Evolutionary conservation across 768 basidiomycete genomes (phyloP), one percentile per base, ranked within the genome.

Genomic region (Amanita rubescens): DNA sequence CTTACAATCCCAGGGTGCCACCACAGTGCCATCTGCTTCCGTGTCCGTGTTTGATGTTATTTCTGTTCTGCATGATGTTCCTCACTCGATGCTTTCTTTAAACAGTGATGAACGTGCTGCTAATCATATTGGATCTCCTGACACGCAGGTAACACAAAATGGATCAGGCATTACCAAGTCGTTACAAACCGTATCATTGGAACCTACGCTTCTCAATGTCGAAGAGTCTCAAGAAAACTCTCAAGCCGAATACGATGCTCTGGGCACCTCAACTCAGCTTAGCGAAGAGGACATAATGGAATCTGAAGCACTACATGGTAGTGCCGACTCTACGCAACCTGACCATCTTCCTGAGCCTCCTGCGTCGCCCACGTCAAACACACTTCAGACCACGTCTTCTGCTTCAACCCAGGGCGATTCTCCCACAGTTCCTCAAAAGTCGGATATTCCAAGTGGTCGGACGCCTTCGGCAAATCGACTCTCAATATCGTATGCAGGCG

Each of bases 401-500:
- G 69, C 68, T 37, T 70, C 74, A 15, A 68, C 78, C 3, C 74
- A 74, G 57, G 79, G 76, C 53, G 81, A 81, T 41, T 69, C 70
- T 0, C 64, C 71, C 25, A 65, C 69, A n/a, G 69, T 64, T 46
- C 55, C 63, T 15, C 58, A 65, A 33, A 74, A 74, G 54, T 57
- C 61, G 19, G 70, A 72, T 32, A 50, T 59, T 10, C 78, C 77
- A 58, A 61, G 66, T 17, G 69, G 67, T 12, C 75, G 71, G 58
- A 71, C 73, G 0, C 85, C 88, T 8, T 89, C 88, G 38, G 84
- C 87, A 27, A 91, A 90, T 60, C 81, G 89, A 15, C 69, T 99
- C n/a, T 96, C 94, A 7, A 93, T 98, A 66, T 88, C 95, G 0
- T 99, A 96, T 68, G 92, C 93, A 53, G 85, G 85, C 41, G 93